A percentile compares a stretch with the other conserved stretches of the same genome.
These are phyloP conservation scores for Stromatinia cepivora DNA, from an alignment of 2,329 filamentous ascomycete species.

Conservation along the genomic window DNA sequence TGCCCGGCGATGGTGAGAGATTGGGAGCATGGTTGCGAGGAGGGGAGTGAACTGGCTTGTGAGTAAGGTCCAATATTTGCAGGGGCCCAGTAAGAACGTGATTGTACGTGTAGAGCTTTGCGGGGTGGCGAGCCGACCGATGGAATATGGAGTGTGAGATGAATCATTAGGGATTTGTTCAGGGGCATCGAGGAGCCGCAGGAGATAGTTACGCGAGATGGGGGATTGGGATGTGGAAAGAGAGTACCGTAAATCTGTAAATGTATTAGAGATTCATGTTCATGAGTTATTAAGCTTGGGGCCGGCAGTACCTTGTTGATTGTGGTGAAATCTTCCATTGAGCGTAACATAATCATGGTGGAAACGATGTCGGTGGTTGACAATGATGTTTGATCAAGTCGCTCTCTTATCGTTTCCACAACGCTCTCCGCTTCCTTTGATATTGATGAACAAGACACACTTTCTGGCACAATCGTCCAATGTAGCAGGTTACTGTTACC, in stretches of 20 bases:
- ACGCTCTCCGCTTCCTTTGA: slow-evolving; percentile 52
- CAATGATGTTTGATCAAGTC: slow-evolving; percentile 44
- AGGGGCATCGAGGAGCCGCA: slow-evolving; percentile 66
- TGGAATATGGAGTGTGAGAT: slow-evolving; percentile 43
- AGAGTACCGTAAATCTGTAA: slow-evolving; percentile 65
- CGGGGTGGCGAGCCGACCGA: slow-evolving; percentile 6
- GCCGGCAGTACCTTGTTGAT: slow-evolving; percentile 58
- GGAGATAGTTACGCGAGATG: slow-evolving; percentile 80
- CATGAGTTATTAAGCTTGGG: not conserved
- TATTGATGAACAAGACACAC: slow-evolving; percentile 40
- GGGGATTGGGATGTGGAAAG: slow-evolving; percentile 78
- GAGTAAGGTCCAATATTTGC: slow-evolving; percentile 98
- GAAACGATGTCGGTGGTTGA: slow-evolving; percentile 51
- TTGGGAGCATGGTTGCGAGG: slow-evolving; percentile 36
- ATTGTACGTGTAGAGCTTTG: slow-evolving; percentile 82
- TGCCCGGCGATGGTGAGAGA: slow-evolving; percentile 77
- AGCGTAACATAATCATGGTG: slow-evolving; percentile 68
- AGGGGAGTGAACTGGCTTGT: slow-evolving; percentile 69
- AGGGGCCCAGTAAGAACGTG: slow-evolving; percentile 93
- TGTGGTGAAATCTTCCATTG: slow-evolving; percentile 74
- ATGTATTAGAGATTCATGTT: slow-evolving; percentile 8
- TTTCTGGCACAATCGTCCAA: slow-evolving; percentile 29
- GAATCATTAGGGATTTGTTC: slow-evolving; percentile 60
- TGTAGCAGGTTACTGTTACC: slow-evolving; percentile 21
- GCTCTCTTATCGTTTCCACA: slow-evolving; percentile 47